Evolutionary conservation across 805 yeast species (phyloP).

Genomic region (Candida vaughaniae): DNA sequence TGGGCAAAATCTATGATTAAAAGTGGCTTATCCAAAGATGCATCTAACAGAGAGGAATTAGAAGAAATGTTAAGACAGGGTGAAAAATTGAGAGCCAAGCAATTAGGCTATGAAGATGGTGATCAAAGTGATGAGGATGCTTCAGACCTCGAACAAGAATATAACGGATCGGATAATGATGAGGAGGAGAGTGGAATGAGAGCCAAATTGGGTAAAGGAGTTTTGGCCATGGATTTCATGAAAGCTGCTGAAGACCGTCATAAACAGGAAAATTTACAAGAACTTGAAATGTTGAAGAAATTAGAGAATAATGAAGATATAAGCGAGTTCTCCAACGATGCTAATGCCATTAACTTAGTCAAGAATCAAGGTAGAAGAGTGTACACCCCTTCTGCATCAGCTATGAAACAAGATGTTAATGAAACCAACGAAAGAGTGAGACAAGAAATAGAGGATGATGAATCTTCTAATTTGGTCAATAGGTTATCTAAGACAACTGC

Average conservation of each 20-base stretch:
- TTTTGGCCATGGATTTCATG: slow-evolving; percentile 95
- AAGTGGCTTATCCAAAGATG: slow-evolving; percentile 88
- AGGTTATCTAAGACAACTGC: slow-evolving; percentile 28
- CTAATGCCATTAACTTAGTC: slow-evolving; percentile 45
- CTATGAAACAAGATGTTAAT: slow-evolving; percentile 36
- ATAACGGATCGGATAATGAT: slow-evolving; percentile 21
- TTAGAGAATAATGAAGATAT: slow-evolving; percentile 42
- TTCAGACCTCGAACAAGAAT: slow-evolving; percentile 45
- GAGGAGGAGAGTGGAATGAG: slow-evolving; percentile 33
- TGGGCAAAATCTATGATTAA: slow-evolving; percentile 92
- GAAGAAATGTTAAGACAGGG: slow-evolving; percentile 94
- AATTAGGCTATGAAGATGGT: slow-evolving; percentile 63
- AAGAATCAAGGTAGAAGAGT: slow-evolving; percentile 78
- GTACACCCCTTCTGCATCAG: slow-evolving; percentile 63
- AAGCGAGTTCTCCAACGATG: slow-evolving; percentile 37
- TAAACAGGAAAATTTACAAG: slow-evolving; percentile 55
- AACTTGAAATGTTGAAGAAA: slow-evolving; percentile 49
- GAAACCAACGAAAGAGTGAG: slow-evolving; percentile 32
- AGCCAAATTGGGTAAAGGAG: slow-evolving; percentile 73
- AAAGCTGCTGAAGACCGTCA: slow-evolving; percentile 77
- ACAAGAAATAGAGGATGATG: slow-evolving; percentile 52
- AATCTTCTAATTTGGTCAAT: slow-evolving; percentile 44
- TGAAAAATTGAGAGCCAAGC: slow-evolving; percentile 69
- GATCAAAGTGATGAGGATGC: slow-evolving; percentile 52
- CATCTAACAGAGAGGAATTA: slow-evolving; percentile 78